These are phyloP conservation scores for Marasmius sp. DNA, from an alignment of 1,284 basidiomycete species.

Conservation along the genomic window DNA sequence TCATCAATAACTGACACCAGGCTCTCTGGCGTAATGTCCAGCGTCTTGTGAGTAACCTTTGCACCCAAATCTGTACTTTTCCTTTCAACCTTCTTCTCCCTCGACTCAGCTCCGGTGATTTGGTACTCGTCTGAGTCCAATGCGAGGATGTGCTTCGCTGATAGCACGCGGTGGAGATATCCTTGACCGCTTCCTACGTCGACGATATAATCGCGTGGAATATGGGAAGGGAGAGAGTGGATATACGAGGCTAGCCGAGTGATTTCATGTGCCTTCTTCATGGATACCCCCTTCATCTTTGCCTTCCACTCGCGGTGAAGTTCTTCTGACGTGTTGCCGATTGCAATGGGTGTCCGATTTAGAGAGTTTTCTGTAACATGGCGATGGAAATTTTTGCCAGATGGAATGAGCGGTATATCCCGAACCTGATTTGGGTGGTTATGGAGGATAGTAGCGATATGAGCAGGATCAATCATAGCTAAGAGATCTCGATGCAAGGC, in stretches of 20 bases:
- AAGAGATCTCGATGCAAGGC: too few relatives aligned
- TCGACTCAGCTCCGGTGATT: constrained; percentile 35
- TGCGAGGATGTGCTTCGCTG: constrained; percentile 44
- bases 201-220: constrained; percentile 32
- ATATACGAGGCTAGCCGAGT: constrained; percentile 43
- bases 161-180: constrained; percentile 44
- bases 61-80: background rate
- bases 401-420: background rate
- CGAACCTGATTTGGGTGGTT: background rate
- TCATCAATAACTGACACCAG: constrained; percentile 40
- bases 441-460: background rate
- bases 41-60: constrained; percentile 45
- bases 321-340: background rate
- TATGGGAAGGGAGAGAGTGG: constrained; percentile 18
- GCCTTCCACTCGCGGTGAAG: background rate
- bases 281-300: constrained; percentile 41
- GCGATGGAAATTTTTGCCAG: background rate
- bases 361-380: background rate
- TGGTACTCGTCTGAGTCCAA: constrained; percentile 48
- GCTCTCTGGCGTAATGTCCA: constrained; percentile 45
- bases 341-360: background rate
- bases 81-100: constrained; percentile 16
- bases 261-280: constrained; percentile 57
- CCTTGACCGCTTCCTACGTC: constrained; percentile 60
- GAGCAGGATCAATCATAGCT: background rate